These are phyloP conservation scores for Xylaria acuta DNA, from an alignment of 495 filamentous ascomycete species.

Conservation along the genomic window DNA sequence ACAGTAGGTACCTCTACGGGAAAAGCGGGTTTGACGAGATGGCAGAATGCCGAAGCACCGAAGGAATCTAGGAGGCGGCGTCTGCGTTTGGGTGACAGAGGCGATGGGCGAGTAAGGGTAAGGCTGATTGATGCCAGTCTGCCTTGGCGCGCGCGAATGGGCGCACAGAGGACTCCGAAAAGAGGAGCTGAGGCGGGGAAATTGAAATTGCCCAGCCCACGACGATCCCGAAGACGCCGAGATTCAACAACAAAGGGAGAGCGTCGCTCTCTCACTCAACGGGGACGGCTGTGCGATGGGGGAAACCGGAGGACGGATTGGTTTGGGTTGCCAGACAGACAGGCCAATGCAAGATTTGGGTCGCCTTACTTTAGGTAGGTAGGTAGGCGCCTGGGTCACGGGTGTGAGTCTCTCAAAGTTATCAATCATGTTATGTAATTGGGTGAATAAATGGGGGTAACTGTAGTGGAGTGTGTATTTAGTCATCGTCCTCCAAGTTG, in stretches of 20 bases:
- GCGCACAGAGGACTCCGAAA: not conserved
- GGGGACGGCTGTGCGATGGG: not conserved
- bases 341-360: not conserved
- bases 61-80: not conserved
- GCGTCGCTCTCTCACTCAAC: not conserved
- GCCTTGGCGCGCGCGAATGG: conserved; percentile 15
- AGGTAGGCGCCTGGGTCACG: not conserved
- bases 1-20: not conserved
- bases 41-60: conserved; percentile 17
- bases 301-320: not conserved
- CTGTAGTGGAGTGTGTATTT: not conserved
- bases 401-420: not conserved
- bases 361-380: not conserved
- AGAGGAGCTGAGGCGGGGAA: conserved; percentile 8
- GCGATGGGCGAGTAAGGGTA: not conserved
- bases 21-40: conserved; percentile 19
- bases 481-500: not conserved
- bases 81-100: not conserved
- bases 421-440: conserved; percentile 17
- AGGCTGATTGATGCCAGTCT: conserved; percentile 16
- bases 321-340: not conserved
- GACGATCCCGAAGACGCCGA: conserved; percentile 24
- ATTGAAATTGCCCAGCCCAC: not conserved
- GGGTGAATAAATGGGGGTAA: not conserved
- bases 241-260: not conserved